phyloP scores from a whole-genome alignment of 2,329 filamentous ascomycete genomes.

The Cryphonectria radicalis region DNA sequence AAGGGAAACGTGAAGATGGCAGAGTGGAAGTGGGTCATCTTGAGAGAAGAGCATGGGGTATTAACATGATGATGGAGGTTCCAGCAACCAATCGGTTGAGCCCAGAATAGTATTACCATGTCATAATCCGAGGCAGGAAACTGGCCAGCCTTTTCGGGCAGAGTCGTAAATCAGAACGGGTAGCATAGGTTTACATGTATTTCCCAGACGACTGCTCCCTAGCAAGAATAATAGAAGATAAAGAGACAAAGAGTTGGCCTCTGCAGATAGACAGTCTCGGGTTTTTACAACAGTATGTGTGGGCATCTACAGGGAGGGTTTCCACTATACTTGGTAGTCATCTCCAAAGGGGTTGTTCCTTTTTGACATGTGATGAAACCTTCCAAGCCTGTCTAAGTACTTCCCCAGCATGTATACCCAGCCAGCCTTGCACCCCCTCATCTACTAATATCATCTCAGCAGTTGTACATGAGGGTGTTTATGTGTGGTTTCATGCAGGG shows the following conservation, averaged over 20 bases:
- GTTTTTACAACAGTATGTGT: neutral
- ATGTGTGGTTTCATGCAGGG: neutral
- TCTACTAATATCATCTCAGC: no score
- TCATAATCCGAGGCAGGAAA: neutral
- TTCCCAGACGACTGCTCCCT: neutral
- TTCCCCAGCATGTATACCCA: no score
- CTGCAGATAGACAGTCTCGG: no score
- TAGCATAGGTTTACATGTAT: neutral
- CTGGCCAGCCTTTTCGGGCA: neutral
- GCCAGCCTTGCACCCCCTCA: no score
- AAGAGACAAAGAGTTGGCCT: neutral
- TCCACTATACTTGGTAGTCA: neutral
- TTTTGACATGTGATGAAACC: neutral
- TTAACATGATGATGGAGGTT: neutral
- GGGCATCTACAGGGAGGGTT: neutral
- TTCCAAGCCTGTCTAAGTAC: neutral
- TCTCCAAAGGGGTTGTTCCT: neutral
- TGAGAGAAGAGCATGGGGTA: neutral
- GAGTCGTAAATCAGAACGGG: neutral
- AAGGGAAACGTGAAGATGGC: neutral
- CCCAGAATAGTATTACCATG: neutral
- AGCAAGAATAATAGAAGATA: neutral
- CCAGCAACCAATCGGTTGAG: constrained; percentile 12
- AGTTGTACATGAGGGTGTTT: neutral
- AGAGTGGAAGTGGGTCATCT: neutral